phyloP scores from a whole-genome alignment of 139 green algal species.

The Tetradesmus lagerheimii region DNA sequence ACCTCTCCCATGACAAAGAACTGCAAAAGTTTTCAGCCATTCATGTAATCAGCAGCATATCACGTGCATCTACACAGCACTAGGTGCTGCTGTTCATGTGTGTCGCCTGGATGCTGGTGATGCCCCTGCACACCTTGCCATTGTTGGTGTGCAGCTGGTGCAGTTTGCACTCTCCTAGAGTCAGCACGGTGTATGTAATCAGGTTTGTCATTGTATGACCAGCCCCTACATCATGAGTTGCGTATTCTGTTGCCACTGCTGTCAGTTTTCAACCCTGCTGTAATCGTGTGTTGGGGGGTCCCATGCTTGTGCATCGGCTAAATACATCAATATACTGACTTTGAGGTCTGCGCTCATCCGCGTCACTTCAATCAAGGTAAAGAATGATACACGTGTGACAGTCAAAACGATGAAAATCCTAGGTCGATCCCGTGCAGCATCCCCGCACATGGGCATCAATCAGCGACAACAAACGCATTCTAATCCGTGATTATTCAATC shows the following conservation, averaged over 20 bases:
- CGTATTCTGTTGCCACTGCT: not conserved
- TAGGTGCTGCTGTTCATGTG: not conserved
- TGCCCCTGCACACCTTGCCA: conserved; percentile 61
- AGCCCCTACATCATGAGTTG: not conserved
- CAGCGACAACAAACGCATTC: not conserved
- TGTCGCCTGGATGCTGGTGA: not conserved
- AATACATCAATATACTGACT: too few species aligned
- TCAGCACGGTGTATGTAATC: conserved; percentile 78
- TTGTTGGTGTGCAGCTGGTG: conserved; percentile 77
- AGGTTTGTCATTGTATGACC: not conserved
- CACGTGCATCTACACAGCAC: not conserved
- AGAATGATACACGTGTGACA: not conserved
- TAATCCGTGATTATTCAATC: too few species aligned
- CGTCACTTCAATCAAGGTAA: too few species aligned
- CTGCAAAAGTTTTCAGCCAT: conserved; percentile 57
- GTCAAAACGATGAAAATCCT: not conserved
- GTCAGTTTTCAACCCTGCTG: not conserved
- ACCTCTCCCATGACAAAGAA: conserved; percentile 83
- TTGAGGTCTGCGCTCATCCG: too few species aligned
- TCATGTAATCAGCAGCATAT: not conserved
- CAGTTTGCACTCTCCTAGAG: conserved; percentile 68
- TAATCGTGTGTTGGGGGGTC: not conserved
- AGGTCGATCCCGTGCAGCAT: not conserved
- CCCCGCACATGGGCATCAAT: too few species aligned
- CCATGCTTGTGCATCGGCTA: not conserved